These are phyloP conservation scores for Floccularia luteovirens DNA, from an alignment of 768 basidiomycete genomes.

Conservation along the genomic window DNA sequence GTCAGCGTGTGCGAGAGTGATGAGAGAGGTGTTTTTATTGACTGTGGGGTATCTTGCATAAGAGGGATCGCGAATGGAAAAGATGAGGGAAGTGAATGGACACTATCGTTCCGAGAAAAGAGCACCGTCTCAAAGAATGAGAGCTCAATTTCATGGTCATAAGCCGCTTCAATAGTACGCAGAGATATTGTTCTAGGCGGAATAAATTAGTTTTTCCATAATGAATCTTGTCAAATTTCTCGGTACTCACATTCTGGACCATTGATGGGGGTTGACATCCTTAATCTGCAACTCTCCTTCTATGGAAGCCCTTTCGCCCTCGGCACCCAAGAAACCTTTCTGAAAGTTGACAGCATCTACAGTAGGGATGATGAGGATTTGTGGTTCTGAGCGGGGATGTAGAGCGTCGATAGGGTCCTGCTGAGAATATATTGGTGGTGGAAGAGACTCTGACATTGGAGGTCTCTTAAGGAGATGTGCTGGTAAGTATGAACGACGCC, in stretches of 20 bases:
- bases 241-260: conserved; percentile 63
- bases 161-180: conserved; percentile 59
- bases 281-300: conserved; percentile 88
- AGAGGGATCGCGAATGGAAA: conserved; percentile 82
- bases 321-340: conserved; percentile 79
- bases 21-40: conserved; percentile 69
- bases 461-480: too few relatives aligned
- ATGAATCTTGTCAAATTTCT: not conserved
- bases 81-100: conserved; percentile 43
- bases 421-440: conserved; percentile 58
- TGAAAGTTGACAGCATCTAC: conserved; percentile 72
- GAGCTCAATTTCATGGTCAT: conserved; percentile 60
- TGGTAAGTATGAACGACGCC: not conserved
- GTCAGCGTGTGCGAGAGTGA: conserved; percentile 64
- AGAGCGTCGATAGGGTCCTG: conserved; percentile 17
- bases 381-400: conserved; percentile 27
- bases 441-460: conserved; percentile 37
- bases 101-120: conserved; percentile 31
- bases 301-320: conserved; percentile 74
- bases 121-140: conserved; percentile 48
- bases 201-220: conserved; percentile 6
- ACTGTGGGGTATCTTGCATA: conserved; percentile 74
- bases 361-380: conserved; percentile 71
- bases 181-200: conserved; percentile 51
- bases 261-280: conserved; percentile 47